Conservation (phyloP, 495 filamentous ascomycete genomes). For the Hyaloscypha finlandica region DNA sequence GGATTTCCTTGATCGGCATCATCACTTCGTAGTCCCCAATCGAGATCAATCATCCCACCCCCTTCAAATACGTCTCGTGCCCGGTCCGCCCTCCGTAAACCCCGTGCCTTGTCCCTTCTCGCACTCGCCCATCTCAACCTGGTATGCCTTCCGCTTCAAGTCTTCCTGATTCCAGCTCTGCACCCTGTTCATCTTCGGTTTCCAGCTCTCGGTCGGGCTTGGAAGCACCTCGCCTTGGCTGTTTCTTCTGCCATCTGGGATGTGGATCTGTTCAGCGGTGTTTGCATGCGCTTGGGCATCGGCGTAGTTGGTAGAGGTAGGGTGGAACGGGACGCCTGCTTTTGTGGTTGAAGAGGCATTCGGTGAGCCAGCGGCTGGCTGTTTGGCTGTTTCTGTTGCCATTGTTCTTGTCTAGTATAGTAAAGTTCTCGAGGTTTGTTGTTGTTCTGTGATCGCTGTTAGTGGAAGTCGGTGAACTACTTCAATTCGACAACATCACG, state of each 20-base stretch:
- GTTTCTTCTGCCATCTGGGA: slow-evolving; percentile 28
- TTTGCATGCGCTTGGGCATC: background rate
- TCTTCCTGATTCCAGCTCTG: slow-evolving; percentile 51
- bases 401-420: background rate
- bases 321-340: background rate
- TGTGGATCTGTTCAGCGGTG: background rate
- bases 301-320: background rate
- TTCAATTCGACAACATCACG: background rate
- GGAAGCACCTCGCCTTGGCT: slow-evolving; percentile 21
- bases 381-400: background rate
- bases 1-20: background rate
- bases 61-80: slow-evolving; percentile 2
- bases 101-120: slow-evolving; percentile 9
- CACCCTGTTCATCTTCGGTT: slow-evolving; percentile 42
- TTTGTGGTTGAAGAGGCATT: background rate
- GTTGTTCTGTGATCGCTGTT: background rate
- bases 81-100: slow-evolving; percentile 19
- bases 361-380: background rate
- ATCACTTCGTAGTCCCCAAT: background rate
- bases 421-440: background rate
- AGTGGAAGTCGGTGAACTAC: background rate
- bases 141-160: slow-evolving; percentile 38
- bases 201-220: slow-evolving; percentile 40
- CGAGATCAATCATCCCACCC: background rate
- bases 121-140: slow-evolving; percentile 9